Base-by-base conservation (phyloP, 768 basidiomycete species). In the Leccinum aurantiacum region DNA sequence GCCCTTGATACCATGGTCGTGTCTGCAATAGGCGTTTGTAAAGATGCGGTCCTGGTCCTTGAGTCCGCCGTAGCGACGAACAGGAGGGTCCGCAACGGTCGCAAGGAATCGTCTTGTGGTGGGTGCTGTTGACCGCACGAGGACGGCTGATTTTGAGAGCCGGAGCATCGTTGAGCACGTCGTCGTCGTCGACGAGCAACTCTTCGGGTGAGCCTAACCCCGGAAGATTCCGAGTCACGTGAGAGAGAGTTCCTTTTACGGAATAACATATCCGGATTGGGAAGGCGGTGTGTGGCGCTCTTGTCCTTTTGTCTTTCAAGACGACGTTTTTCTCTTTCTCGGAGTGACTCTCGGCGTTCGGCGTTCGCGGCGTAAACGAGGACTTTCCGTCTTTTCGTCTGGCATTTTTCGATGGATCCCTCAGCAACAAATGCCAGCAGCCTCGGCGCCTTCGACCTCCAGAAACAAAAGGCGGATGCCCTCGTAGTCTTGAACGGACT, bases 1-100 rank as follows among this genome's bases (percentile, higher is more conserved):
- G 46, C 96, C 96, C 76, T 97, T 98, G 54, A 99, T 75, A 14
- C 93, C 89, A 72, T 93, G 90, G 70, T 98, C 96, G 72, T 95
- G 93, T 60, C 84, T 83, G 69, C 84, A 89, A 70, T 89, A 96
- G 1, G 86, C 85, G 73, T 97, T 98, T 44, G 92, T 95, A 70
- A 98, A 98, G 63, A 94, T 94, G 51, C 92, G 86, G 75, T 93
- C 92, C 70, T 95, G 92, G 78, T 98, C 96, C 74, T 90, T 94
- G 63, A 98, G 80, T 0, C 95, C 95, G 25, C 96, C 96, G 69
- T 98, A 96, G 61, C 85, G 85, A 64, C 94, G 82, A 19, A 95
- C 91, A 31, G 95, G 95, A n/a, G 91, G 80, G 70, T 92, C 87
- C 38, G 86, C 82, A 35, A 88, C 86, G 8, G 92, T 93, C 49